A percentile compares a stretch with the other conserved stretches of the same genome.
These are phyloP conservation scores for Knufia petricola DNA, from an alignment of 2,329 filamentous ascomycete species.

Conservation along the genomic window DNA sequence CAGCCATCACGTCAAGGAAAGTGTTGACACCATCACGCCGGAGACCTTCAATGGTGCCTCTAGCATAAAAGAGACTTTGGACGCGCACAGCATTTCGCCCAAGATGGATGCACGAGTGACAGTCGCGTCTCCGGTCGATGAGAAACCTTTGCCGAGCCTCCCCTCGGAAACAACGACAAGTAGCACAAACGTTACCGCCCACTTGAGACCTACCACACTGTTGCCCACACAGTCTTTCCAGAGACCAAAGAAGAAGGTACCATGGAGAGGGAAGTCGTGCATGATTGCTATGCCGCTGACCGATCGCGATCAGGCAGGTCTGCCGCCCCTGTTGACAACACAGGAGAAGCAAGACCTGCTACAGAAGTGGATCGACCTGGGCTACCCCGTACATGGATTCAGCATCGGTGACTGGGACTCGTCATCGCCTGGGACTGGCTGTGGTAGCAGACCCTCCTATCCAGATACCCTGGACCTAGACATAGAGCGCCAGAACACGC, in stretches of 20 bases:
- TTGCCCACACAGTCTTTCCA: constrained; percentile 24
- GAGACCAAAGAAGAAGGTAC: constrained; percentile 57
- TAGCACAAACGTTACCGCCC: constrained; percentile 15
- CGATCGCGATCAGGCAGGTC: constrained; percentile 51
- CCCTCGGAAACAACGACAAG: constrained; percentile 25
- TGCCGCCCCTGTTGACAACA: constrained; percentile 30
- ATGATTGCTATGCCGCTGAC: constrained; percentile 60
- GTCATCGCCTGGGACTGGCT: constrained; percentile 18
- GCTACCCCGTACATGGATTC: constrained; percentile 36
- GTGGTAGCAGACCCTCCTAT: constrained; percentile 35
- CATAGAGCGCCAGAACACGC: constrained; percentile 27
- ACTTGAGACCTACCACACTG: constrained; percentile 24
- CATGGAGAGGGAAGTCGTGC: constrained; percentile 67
- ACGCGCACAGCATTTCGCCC: constrained; percentile 4
- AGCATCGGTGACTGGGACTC: constrained; percentile 26
- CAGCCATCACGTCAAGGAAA: constrained; percentile 14
- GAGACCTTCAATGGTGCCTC: constrained; percentile 20
- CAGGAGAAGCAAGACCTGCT: constrained; percentile 32
- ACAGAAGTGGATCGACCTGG: constrained; percentile 33
- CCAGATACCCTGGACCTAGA: constrained; percentile 33
- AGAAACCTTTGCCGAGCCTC: constrained; percentile 34
- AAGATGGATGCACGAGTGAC: neutral
- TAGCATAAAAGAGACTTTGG: constrained; percentile 9
- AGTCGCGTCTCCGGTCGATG: constrained; percentile 12
- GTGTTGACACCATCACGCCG: constrained; percentile 21